These are phyloP conservation scores for Lactarius trivialis DNA, from an alignment of 768 basidiomycete genomes.

Conservation along the genomic window DNA sequence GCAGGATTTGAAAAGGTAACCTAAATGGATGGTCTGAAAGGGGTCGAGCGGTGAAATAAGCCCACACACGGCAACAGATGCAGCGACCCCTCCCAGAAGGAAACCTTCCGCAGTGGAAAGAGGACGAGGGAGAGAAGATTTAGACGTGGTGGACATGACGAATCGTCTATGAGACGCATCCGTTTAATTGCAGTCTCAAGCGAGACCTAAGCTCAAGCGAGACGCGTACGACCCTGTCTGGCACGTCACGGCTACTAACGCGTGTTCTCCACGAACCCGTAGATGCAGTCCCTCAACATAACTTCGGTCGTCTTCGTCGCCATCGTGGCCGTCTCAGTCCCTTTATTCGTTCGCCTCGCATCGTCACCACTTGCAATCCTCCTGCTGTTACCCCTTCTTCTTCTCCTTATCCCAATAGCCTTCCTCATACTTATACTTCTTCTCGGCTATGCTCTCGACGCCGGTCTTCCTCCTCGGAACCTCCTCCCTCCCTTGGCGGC, in stretches of 20 bases:
- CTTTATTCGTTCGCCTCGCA: slow-evolving; percentile 46
- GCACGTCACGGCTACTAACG: too few species aligned
- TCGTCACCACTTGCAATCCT: slow-evolving; percentile 63
- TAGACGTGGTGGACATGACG: slow-evolving; percentile 3
- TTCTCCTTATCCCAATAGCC: slow-evolving; percentile 43
- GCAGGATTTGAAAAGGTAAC: slow-evolving; percentile 77
- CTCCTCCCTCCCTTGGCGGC: slow-evolving; percentile 50
- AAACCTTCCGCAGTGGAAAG: slow-evolving; percentile 78
- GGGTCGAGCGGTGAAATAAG: neutral
- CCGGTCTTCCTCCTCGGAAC: slow-evolving; percentile 29
- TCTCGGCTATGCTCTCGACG: slow-evolving; percentile 54
- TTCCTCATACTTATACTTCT: slow-evolving; percentile 40
- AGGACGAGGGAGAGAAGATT: slow-evolving; percentile 23
- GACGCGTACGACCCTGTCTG: too few species aligned
- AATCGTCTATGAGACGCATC: neutral
- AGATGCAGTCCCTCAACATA: slow-evolving; percentile 18
- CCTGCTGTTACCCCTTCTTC: slow-evolving; percentile 54
- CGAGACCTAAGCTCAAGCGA: too few species aligned
- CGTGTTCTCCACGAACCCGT: neutral
- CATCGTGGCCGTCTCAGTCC: slow-evolving; percentile 50
- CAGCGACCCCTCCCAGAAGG: slow-evolving; percentile 84
- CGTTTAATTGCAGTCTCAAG: too few species aligned
- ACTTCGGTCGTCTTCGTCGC: slow-evolving; percentile 51
- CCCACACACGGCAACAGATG: slow-evolving; percentile 73
- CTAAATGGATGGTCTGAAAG: slow-evolving; percentile 34